Base-by-base conservation (phyloP, 2,329 filamentous ascomycete species). In the Fusarium praegraminearum region DNA sequence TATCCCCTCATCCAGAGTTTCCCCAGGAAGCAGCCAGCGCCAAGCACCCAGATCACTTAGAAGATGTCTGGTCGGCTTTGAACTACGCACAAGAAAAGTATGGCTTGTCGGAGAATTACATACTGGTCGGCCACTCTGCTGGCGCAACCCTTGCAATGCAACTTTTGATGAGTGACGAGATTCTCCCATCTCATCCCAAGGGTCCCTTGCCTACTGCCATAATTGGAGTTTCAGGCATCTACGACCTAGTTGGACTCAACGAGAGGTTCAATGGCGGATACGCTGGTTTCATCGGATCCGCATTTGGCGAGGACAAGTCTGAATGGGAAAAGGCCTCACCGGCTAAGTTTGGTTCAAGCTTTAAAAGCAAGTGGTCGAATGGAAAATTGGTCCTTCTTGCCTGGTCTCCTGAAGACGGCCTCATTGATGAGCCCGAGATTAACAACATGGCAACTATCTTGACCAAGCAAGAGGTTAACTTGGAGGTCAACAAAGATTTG, bases 91-190 rank as follows among this genome's bases (percentile, higher is more conserved):
- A 83, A 61, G 70, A 78, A 11, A 77, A 81, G 18, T 84, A 86
- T 71, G 76, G 77, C 10, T 80, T 89, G 40, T 75, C 70, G n/a
- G 77, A 76, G 35, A 78, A 80, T 58, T 90, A 89, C 76, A 76
- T 91, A 6, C 82, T 90, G 24, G 78, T 86, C 6, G 89, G 89
- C 0, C 89, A 91, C 74, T 89, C 86, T 5, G 89, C 87, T 62
- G 89, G 89, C 49, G 89, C 86, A 4, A 89, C 87, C 7, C 78
- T 94, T 41, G 85, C 87, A 1, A 84, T 89, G 57, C 91, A 93
- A 78, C 76, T 87, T 15, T 77, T 87, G 33, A 85, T 86, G 83
- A 80, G 80, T 45, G 74, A 79, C 40, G 66, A 68, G 18, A 73
- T 80, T 50, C 65, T 79, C 20, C 72, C 62, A 50, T 62, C 57